Percentiles rank a stretch among this genome's conserved stretches.
Evolutionary conservation across 1,139 yeast genomes (phyloP).

Genomic region (Magnusiomyces paraingens): DNA sequence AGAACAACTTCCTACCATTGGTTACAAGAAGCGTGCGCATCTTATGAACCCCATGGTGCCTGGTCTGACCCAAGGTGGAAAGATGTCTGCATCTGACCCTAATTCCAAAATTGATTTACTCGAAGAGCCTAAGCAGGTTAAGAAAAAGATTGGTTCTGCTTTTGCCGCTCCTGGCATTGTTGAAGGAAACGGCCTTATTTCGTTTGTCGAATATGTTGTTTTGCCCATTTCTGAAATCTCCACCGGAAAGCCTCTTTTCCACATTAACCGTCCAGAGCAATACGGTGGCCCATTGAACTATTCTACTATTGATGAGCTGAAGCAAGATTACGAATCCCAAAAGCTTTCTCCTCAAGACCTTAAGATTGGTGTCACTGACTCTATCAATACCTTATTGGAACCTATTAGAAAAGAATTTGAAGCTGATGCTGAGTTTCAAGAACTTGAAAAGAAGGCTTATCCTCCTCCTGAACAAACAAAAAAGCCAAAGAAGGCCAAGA

Average conservation of each 20-base stretch:
- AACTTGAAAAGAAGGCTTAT: conserved; percentile 71
- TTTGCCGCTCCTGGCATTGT: conserved; percentile 94
- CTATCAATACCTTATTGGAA: conserved; percentile 68
- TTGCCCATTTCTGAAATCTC: conserved; percentile 81
- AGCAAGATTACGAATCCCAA: conserved; percentile 63
- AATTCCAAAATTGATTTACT: conserved; percentile 90
- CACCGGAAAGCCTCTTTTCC: conserved; percentile 48
- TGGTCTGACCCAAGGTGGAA: conserved; percentile 91
- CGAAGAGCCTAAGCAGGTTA: conserved; percentile 81
- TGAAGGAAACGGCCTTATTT: conserved; percentile 82
- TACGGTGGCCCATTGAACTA: conserved; percentile 90
- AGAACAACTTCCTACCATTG: conserved; percentile 78
- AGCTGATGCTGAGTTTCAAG: conserved; percentile 62
- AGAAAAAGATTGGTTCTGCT: conserved; percentile 87
- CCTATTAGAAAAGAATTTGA: conserved; percentile 75
- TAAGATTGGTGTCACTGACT: conserved; percentile 84
- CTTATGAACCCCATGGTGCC: conserved; percentile 99
- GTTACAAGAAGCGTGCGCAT: conserved; percentile 96
- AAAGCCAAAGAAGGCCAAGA: conserved; percentile 67
- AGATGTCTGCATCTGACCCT: conserved; percentile 99
- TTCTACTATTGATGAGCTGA: conserved; percentile 60
- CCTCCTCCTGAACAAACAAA: conserved; percentile 61
- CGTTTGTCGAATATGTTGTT: conserved; percentile 78
- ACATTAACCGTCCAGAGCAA: conserved; percentile 87
- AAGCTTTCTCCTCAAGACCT: conserved; percentile 88